Percentiles rank a stretch among this genome's conserved stretches.
Evolutionary conservation across 2,329 filamentous ascomycete species (phyloP).

Genomic region (Triangularia verruculosa): DNA sequence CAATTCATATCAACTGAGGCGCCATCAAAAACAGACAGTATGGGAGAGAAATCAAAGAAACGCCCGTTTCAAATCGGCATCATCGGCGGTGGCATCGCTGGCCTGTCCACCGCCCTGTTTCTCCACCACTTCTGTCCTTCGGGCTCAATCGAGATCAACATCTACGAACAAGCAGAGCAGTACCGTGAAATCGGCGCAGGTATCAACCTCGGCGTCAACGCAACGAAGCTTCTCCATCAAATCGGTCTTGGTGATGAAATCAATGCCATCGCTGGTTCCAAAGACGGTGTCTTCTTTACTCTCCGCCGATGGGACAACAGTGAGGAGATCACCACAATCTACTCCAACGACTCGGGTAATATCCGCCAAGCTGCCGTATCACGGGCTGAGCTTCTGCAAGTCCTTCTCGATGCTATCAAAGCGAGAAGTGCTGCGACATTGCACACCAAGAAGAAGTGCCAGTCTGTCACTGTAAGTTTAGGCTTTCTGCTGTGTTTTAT

Average conservation of each 20-base stretch:
- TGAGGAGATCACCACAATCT: constrained; percentile 33
- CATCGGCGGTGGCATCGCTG: constrained; percentile 40
- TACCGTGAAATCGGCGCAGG: constrained; percentile 38
- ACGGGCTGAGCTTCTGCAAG: constrained; percentile 30
- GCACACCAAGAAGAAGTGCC: constrained; percentile 28
- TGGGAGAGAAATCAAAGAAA: background rate
- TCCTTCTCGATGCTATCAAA: constrained; percentile 27
- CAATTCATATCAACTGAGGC: background rate
- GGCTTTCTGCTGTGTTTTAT: background rate
- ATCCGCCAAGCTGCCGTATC: constrained; percentile 22
- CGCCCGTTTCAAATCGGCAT: constrained; percentile 31
- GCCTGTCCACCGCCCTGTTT: constrained; percentile 37
- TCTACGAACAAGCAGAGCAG: constrained; percentile 36
- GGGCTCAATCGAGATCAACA: constrained; percentile 26
- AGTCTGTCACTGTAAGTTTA: constrained; percentile 21
- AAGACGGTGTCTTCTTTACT: constrained; percentile 33
- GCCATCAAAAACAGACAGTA: background rate
- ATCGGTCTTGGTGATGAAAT: constrained; percentile 34
- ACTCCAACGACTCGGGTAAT: constrained; percentile 26
- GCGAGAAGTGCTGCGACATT: constrained; percentile 26
- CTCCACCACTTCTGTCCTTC: constrained; percentile 32
- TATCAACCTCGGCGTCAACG: constrained; percentile 36
- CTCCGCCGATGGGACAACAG: constrained; percentile 37
- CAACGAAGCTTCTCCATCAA: constrained; percentile 33
- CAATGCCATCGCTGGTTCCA: constrained; percentile 31